Conservation (phyloP, 371 early-diverging fungal species). For the Antonospora locustae region DNA sequence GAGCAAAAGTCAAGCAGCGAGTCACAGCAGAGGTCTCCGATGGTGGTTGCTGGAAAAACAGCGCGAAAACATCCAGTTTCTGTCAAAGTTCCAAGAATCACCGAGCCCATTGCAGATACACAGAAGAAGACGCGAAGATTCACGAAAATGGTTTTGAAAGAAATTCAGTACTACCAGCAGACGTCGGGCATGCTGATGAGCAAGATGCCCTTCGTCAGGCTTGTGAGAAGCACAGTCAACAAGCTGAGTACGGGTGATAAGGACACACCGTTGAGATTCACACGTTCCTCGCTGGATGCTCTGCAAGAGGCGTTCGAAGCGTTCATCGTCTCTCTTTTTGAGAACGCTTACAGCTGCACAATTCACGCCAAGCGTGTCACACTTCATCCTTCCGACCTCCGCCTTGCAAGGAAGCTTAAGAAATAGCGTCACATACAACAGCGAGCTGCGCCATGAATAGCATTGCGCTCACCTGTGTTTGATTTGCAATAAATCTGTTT, state of each 20-base stretch:
- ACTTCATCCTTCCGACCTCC: conserved; percentile 21
- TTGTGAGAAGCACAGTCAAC: conserved; percentile 4
- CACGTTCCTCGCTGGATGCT: conserved; percentile 6
- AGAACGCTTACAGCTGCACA: conserved; percentile 15
- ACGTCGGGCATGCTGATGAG: conserved; percentile 10
- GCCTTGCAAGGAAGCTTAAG: conserved; percentile 13
- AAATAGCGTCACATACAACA: background rate
- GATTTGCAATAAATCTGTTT: too few species aligned
- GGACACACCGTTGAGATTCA: conserved; percentile 2
- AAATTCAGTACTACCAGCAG: conserved; percentile 29
- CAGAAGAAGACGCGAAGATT: conserved; percentile 2
- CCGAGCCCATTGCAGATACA: background rate
- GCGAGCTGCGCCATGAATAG: background rate
- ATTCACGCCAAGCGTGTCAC: conserved; percentile 42
- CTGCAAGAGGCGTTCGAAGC: conserved; percentile 28
- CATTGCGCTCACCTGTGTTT: too few species aligned
- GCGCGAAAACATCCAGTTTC: conserved; percentile 1
- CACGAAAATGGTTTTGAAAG: conserved; percentile 10
- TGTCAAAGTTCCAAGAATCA: conserved; percentile 1
- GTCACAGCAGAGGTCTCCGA: background rate
- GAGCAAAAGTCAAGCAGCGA: conserved; percentile 1
- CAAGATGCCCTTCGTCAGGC: background rate
- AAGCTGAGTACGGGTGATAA: background rate
- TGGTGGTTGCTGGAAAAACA: background rate
- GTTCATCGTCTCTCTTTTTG: conserved; percentile 21